Evolutionary conservation across 148 eudicot genomes (phyloP), one percentile per base, ranked within the genome.

Genomic region (Salicornia ramosissima): DNA sequence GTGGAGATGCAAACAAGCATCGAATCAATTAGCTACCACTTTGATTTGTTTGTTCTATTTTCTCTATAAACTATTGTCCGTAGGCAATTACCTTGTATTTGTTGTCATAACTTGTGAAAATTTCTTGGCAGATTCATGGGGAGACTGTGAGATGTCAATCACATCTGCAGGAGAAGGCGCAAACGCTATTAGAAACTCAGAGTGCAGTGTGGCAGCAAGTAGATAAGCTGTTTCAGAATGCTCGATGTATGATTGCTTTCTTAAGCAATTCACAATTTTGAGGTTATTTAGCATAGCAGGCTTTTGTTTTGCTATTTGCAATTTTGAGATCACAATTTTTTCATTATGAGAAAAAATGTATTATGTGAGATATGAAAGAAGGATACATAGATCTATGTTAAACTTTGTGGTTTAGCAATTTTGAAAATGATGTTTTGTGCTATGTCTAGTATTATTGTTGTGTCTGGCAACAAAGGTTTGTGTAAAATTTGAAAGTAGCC

Each of bases 231-330:
- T 95, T 95, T 73, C 99, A 95, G 75, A 86, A 82, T 79, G 69
- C 97, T 11, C 80, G 99, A 71, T 95, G 99, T 79, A 88, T 89
- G 91, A 80, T 95, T 58, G 70, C 97, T 33, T 91, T 95, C 81
- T 84, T 95, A 30, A 89, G 97, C 67, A 86, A 91, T 77, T 89
- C 97, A 22, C 97, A 95, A 78, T 86, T 89, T 80, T 94, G 67
- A 63, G n/a, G 50, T 14, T 63, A 10, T 18, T 40, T 10, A 28
- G 39, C 6, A 29, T 33, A 16, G 63, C n/a, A n/a, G n/a, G n/a
- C n/a, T n/a, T 11, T 14, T 21, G 1, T 28, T 28, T 56, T 14
- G 2, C 34, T 14, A 15, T 28, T 15, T 29, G 29, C 18, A 56
- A 56, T 56, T 14, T 56, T 56, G 61, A 56, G 34, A n/a, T n/a